Base-by-base conservation (phyloP, 805 yeast species). In the Candida palmyrensis region DNA sequence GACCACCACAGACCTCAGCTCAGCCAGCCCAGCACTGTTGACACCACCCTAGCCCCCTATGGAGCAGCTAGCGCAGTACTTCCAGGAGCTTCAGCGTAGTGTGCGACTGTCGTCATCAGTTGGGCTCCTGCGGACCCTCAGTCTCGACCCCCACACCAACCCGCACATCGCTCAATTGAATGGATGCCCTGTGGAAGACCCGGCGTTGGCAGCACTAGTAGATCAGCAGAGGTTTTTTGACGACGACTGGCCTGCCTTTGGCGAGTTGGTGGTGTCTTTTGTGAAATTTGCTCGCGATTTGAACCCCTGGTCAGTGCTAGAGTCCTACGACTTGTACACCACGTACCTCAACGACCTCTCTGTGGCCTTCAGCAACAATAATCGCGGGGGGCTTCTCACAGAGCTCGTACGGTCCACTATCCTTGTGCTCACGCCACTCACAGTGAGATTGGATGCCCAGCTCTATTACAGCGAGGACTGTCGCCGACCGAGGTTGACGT, bases 271-370 rank as follows among this genome's bases (percentile, higher is more conserved):
- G 0, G 45, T 50, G 1, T 56, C 75, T 2, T 80, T 75, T 47
- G 47, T 80, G 10, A 47, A 50, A 22, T 61, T 73, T 33, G 59
- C 75, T 37, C 55, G 67, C 25, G 76, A 74, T 37, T 52, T 77
- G 16, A 66, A 77, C 43, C 80, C 85, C 0, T 59, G 72, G 61
- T 66, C 78, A 1, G 36, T 62, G 1, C 45, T 75, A 4, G 67
- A 66, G 23, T 73, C 80, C 1, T 75, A 75, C 39, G 84, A 78
- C 48, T 51, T 75, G 17, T 72, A 66, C 39, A 67, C 73, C 15
- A 57, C 61, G 27, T 69, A 67, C 39, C 53, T 70, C 30, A 72
- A 68, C 33, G 69, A 69, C 38, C 43, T 75, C 20, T 57, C 78
- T 2, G 51, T 67, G 6, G 73, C 79, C 4, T 63, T 76, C 44